Evolutionary conservation across 257 asterid genomes (phyloP), one percentile per base, ranked within the genome.

Genomic region (Solanum pennellii): DNA sequence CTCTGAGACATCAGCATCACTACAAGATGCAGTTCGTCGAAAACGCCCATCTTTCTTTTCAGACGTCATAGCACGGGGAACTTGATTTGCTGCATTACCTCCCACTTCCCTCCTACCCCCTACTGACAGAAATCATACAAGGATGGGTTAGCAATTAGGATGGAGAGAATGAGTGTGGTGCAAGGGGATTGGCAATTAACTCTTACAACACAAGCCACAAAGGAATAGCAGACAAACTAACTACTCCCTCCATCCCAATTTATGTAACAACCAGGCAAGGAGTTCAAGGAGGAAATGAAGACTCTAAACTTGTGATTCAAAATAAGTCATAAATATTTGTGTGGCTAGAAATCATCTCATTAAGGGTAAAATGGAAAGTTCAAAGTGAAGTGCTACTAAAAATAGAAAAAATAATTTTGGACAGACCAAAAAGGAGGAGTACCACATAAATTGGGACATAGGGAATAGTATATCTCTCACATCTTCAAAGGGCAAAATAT

Each of bases 1-100:
- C 89, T 96, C 99, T 23, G 94, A 75, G 25, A 93, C 96, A 85
- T 97, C 99, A 16, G 95, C 93, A 56, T 95, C 99, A 72, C 93
- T 90, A 85, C 93, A 91, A 18, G 99, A 95, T 12, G 97, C 95
- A 52, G 97, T 91, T 65, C 98, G 89, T n/a, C 95, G 86, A 73
- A 93, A 97, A 35, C 93, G 97, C 59, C 86, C 83, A 8, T 95
- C 98, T 86, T 92, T 93, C 84, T 93, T 93, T 52, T 89, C 96
- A 33, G 92, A 39, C 42, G 93, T 84, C 31, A 41, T n/a, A 27
- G 39, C 29, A 41, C 93, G 96, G 33, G 87, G 12, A 18, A 68
- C 87, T 90, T 89, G 91, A 89, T 90, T 94, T 90, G 91, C 93
- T 52, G 82, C 86, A 71, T 87, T 88, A 52, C 86, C 89, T 44